These are phyloP conservation scores for Trifolium pratense DNA, from an alignment of 306 rosid genomes.

Conservation along the genomic window DNA sequence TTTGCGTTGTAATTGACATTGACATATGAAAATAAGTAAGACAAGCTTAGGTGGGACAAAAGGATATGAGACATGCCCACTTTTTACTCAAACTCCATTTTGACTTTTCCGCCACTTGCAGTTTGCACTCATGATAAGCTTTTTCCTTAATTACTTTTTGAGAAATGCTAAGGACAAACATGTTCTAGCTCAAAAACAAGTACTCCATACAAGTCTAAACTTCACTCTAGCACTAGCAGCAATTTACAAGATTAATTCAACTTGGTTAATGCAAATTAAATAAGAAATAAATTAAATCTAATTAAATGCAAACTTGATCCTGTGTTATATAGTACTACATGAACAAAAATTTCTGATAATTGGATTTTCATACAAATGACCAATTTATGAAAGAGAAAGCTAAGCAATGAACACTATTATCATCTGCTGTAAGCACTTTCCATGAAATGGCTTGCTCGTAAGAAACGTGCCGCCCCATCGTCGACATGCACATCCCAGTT, in stretches of 20 bases:
- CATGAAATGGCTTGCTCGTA: slow-evolving; percentile 93
- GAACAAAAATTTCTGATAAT: slow-evolving; percentile 53
- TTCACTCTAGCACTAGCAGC: slow-evolving; percentile 42
- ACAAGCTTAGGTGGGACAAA: background rate
- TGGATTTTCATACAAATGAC: slow-evolving; percentile 84
- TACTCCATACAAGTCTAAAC: slow-evolving; percentile 29
- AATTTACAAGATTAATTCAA: slow-evolving; percentile 40
- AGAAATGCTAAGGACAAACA: too few species aligned
- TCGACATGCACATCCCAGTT: slow-evolving; percentile 88
- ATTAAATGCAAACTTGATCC: slow-evolving; percentile 53
- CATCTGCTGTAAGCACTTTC: slow-evolving; percentile 86
- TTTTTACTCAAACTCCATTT: background rate
- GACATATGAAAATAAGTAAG: background rate
- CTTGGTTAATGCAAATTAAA: slow-evolving; percentile 36
- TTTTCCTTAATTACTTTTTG: too few species aligned
- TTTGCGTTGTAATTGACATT: background rate
- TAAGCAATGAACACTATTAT: slow-evolving; percentile 77
- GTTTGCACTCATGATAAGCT: background rate
- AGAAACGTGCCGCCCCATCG: slow-evolving; percentile 87
- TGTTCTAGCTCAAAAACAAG: too few species aligned
- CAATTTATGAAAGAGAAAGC: slow-evolving; percentile 92
- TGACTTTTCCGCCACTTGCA: background rate
- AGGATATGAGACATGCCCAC: background rate
- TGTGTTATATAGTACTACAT: slow-evolving; percentile 33
- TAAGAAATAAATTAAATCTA: slow-evolving; percentile 60